Evolutionary conservation across 805 yeast species (phyloP).

Genomic region (Dipodascopsis tothii): DNA sequence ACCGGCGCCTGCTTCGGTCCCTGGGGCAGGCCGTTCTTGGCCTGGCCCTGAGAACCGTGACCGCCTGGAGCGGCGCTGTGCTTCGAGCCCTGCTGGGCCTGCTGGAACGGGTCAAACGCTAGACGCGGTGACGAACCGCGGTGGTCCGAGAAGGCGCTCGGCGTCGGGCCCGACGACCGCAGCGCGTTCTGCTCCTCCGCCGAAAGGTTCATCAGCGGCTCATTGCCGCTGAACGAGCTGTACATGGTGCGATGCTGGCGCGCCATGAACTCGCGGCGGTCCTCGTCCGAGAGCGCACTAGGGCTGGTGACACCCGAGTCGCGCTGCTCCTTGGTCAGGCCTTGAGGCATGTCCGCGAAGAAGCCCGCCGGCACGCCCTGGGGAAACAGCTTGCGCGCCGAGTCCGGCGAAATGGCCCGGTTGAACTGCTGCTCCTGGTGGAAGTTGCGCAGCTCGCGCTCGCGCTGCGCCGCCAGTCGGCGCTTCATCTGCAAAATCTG

Average conservation of each 20-base stretch:
- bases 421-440: conserved; percentile 25
- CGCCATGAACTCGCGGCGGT: conserved; percentile 20
- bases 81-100: conserved; percentile 2
- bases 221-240: conserved; percentile 8
- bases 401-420: conserved; percentile 22
- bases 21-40: not conserved
- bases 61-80: conserved; percentile 5
- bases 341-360: conserved; percentile 12
- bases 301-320: conserved; percentile 16
- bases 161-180: conserved; percentile 12
- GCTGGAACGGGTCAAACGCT: conserved; percentile 23
- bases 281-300: conserved; percentile 21
- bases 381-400: conserved; percentile 14
- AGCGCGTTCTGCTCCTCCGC: conserved; percentile 15
- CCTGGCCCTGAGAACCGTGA: conserved; percentile 1
- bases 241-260: conserved; percentile 24
- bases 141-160: conserved; percentile 8
- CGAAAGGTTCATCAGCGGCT: not conserved
- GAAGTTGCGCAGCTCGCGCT: conserved; percentile 23
- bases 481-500: conserved; percentile 24
- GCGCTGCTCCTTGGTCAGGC: conserved; percentile 13
- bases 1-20: not conserved
- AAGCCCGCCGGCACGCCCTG: conserved; percentile 8
- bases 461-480: conserved; percentile 23
- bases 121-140: conserved; percentile 21